Base-by-base conservation (phyloP, 1,284 basidiomycete species). In the Amylostereum chailletii region DNA sequence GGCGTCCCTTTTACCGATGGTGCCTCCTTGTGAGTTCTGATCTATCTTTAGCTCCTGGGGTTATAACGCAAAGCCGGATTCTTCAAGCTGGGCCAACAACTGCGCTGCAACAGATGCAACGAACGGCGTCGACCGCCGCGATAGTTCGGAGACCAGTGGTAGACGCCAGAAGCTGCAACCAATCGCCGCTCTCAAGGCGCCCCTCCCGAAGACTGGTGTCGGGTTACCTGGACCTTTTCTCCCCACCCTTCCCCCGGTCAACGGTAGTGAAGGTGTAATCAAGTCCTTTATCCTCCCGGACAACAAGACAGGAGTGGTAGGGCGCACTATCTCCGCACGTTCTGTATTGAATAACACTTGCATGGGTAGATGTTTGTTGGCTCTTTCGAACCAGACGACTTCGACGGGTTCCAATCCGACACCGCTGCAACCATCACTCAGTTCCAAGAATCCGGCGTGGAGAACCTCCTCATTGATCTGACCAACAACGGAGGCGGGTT, bases 401-500 rank as follows among this genome's bases (percentile, higher is more conserved):
- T 71, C 56, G 55, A 65, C 46, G 64, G 66, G 38, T 83, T 83
- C 70, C 77, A 80, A 60, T 60, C 62, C 0, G 79, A 83, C 56
- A 69, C 71, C 0, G 70, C 69, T 3, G 64, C 71, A 10, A 71
- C 76, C 1, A 62, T 82, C 51, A 60, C 62, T 3, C 58, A 68
- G 4, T 77, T 83, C 65, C 62, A 76, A 55, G 54, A 60, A 1
- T 68, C 71, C 1, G 75, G 75, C 5, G 74, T 80, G 3, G 71
- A 68, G 0, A 71, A 70, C 31, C 61, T 85, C 10, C 57, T 85
- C 31, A 70, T 85, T 42, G 81, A 83, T 56, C 58, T 82, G 32
- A 76, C 75, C 3, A 77, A 81, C 59, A 85, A 83, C 55, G 77
- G 76, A 53, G 80, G 79, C 52, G 81, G 81, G 11, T 80, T 72